These are phyloP conservation scores for Aspergillus sp. DNA, from an alignment of 2,329 filamentous ascomycete species.

Conservation along the genomic window DNA sequence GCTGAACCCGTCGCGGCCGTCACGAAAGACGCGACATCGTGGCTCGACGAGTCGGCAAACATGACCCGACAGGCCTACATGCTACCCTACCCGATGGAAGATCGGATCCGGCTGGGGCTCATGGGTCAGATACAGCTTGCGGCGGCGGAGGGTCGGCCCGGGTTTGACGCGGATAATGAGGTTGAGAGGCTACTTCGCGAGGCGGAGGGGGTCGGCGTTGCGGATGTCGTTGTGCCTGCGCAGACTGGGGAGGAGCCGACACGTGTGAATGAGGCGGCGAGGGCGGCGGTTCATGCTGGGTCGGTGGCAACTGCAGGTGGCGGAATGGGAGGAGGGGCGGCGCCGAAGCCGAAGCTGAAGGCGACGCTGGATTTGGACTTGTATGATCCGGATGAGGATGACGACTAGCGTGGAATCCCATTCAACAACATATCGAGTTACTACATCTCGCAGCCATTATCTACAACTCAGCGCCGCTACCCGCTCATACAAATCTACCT, in stretches of 20 bases:
- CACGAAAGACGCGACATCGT: constrained; percentile 46
- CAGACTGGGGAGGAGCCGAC: constrained; percentile 41
- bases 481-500: constrained; percentile 29
- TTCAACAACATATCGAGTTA: background rate
- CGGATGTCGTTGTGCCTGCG: constrained; percentile 45
- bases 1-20: constrained; percentile 42
- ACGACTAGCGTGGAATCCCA: constrained; percentile 31
- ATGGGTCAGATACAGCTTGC: constrained; percentile 51
- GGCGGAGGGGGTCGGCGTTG: constrained; percentile 58
- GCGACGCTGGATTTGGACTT: constrained; percentile 49
- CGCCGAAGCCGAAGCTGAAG: constrained; percentile 39
- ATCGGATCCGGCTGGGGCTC: constrained; percentile 50
- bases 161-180: constrained; percentile 60
- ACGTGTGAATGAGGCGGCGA: constrained; percentile 37
- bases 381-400: constrained; percentile 52
- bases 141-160: constrained; percentile 54
- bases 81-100: constrained; percentile 51
- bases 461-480: background rate
- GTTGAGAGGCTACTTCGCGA: constrained; percentile 54
- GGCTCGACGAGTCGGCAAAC: constrained; percentile 48
- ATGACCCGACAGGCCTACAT: constrained; percentile 46
- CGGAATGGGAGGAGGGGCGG: constrained; percentile 21
- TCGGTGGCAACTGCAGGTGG: constrained; percentile 30
- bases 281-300: constrained; percentile 37
- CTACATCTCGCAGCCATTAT: background rate